Evolutionary conservation across 108 stramenopile genomes (phyloP).

Genomic region (Cyclotella baltica): DNA sequence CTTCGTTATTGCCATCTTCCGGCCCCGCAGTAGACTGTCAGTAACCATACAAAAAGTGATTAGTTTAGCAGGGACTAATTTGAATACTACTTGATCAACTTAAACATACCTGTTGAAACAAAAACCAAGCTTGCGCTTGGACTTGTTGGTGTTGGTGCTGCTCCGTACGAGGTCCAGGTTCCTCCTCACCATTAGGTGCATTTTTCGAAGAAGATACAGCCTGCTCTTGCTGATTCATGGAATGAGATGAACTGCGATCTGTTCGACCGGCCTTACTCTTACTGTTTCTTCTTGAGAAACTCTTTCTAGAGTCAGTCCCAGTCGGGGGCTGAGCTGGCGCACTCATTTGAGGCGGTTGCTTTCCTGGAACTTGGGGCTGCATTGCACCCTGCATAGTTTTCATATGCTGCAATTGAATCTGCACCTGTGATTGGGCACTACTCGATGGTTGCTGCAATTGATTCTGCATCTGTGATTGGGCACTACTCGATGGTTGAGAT

Average conservation of each 20-base stretch:
- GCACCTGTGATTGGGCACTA: not conserved
- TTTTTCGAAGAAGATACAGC: constrained; percentile 1
- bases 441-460: not conserved
- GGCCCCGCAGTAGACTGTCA: not conserved
- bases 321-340: not conserved
- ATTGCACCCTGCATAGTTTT: not conserved
- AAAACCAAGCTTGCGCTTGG: constrained; percentile 12
- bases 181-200: not conserved
- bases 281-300: not conserved
- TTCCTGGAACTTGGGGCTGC: not conserved
- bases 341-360: not conserved
- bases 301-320: not conserved
- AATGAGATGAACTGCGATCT: too few relatives aligned
- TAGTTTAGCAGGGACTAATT: not conserved
- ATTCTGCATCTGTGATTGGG: too few relatives aligned
- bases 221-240: not conserved
- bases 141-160: constrained; percentile 14
- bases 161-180: not conserved
- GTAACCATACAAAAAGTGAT: not conserved
- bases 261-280: too few relatives aligned
- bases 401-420: not conserved
- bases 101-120: constrained; percentile 13
- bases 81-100: not conserved
- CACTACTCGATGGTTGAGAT: not conserved
- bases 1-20: not conserved